phyloP scores from a whole-genome alignment of 2,329 filamentous ascomycete genomes.

The Lachnellula arida region DNA sequence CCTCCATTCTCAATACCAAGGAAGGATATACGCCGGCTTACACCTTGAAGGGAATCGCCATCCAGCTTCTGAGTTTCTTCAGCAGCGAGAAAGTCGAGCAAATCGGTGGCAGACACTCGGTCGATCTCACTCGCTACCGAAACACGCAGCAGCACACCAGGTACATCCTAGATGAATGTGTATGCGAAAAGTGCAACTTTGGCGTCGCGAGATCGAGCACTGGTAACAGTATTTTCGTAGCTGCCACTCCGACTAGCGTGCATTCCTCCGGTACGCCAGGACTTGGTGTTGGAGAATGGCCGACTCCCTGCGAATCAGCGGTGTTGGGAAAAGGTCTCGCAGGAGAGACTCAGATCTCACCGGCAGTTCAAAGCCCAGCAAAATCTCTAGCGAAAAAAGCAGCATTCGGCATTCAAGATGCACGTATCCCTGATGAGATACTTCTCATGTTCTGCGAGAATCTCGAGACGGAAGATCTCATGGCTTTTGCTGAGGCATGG shows the following conservation, averaged over 20 bases:
- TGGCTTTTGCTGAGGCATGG: conserved; percentile 21
- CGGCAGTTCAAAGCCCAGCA: background rate
- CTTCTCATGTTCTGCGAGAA: conserved; percentile 34
- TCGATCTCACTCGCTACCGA: conserved; percentile 29
- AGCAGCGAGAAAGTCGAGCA: conserved; percentile 44
- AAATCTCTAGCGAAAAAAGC: background rate
- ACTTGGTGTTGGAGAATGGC: background rate
- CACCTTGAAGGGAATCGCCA: conserved; percentile 45
- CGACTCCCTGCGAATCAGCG: background rate
- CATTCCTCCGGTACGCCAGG: background rate
- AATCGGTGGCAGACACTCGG: conserved; percentile 16
- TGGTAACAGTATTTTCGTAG: background rate
- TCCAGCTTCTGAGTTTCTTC: conserved; percentile 50
- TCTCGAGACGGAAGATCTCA: conserved; percentile 26
- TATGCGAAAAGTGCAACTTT: conserved; percentile 27
- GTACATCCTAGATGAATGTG: conserved; percentile 8
- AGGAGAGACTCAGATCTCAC: background rate
- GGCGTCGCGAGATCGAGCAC: background rate
- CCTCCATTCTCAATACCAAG: conserved; percentile 39
- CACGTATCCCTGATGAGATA: conserved; percentile 38
- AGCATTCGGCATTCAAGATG: conserved; percentile 18
- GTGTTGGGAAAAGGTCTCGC: background rate
- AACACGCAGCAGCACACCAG: background rate
- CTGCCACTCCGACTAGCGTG: background rate
- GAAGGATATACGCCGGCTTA: conserved; percentile 47